phyloP scores from a whole-genome alignment of 805 yeast genomes.

The Kodamaea lidongshanica region DNA sequence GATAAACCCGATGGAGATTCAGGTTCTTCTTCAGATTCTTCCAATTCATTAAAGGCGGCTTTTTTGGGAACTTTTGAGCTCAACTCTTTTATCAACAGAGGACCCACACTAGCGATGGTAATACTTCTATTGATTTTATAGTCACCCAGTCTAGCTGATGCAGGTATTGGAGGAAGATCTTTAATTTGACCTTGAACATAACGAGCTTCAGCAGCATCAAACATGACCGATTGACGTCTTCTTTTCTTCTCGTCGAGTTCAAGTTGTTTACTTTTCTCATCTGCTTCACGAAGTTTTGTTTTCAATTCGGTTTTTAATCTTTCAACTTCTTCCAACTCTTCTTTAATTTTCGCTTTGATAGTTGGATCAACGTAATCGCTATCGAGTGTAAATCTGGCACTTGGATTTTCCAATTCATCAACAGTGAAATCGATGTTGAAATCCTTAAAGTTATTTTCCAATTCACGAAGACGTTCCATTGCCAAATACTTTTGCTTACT shows the following conservation, averaged over 20 bases:
- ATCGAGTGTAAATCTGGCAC: conserved; percentile 6
- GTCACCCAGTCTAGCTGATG: conserved; percentile 13
- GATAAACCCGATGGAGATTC: too few species aligned
- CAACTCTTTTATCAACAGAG: conserved; percentile 50
- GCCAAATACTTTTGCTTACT: conserved; percentile 59
- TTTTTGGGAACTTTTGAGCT: conserved; percentile 42
- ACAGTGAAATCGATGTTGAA: conserved; percentile 50
- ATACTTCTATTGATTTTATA: conserved; percentile 27
- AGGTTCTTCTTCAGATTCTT: neutral
- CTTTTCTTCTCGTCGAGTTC: conserved; percentile 2
- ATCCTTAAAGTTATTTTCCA: conserved; percentile 62
- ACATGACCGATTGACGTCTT: conserved; percentile 14
- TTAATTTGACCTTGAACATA: conserved; percentile 41
- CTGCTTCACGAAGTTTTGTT: conserved; percentile 27
- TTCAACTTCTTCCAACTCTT: conserved; percentile 39
- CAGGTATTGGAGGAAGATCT: conserved; percentile 10
- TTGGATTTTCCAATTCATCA: conserved; percentile 1
- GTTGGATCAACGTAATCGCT: conserved; percentile 13
- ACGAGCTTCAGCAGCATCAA: conserved; percentile 37
- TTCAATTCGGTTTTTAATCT: conserved; percentile 35
- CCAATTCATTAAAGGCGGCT: conserved; percentile 27
- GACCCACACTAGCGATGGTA: conserved; percentile 37
- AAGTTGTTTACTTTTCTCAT: conserved; percentile 8
- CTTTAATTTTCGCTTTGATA: conserved; percentile 32
- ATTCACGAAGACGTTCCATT: conserved; percentile 61